Evolutionary conservation across 2,329 filamentous ascomycete genomes (phyloP).

Genomic region (Zymoseptoria passerinii): DNA sequence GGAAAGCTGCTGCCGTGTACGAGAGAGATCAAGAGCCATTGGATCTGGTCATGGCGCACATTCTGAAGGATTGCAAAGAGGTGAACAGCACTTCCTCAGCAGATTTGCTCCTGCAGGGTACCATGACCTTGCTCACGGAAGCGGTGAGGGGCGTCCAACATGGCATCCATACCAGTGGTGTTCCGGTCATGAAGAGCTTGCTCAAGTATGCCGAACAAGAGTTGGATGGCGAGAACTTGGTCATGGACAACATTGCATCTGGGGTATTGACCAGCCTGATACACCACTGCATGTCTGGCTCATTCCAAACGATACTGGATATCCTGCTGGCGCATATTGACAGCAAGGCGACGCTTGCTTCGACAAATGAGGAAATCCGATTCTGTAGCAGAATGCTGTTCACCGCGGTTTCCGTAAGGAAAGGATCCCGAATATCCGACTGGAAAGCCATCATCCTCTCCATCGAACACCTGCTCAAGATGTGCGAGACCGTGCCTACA

Average conservation of each 20-base stretch:
- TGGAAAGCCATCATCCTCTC: slow-evolving; percentile 59
- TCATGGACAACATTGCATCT: slow-evolving; percentile 51
- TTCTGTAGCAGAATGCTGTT: slow-evolving; percentile 51
- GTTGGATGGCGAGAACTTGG: slow-evolving; percentile 14
- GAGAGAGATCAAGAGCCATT: slow-evolving; percentile 64
- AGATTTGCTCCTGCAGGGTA: slow-evolving; percentile 67
- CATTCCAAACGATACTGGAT: slow-evolving; percentile 60
- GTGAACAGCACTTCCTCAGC: slow-evolving; percentile 43
- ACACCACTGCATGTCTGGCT: slow-evolving; percentile 69
- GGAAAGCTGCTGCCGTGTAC: slow-evolving; percentile 74
- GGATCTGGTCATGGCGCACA: slow-evolving; percentile 60
- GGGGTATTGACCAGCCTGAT: slow-evolving; percentile 74
- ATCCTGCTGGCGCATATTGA: slow-evolving; percentile 49
- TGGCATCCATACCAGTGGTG: slow-evolving; percentile 50
- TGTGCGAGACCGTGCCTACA: slow-evolving; percentile 6
- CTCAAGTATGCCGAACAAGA: slow-evolving; percentile 24
- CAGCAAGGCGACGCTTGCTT: slow-evolving; percentile 30
- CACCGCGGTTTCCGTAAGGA: slow-evolving; percentile 67
- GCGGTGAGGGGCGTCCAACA: slow-evolving; percentile 57
- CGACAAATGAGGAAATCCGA: slow-evolving; percentile 29
- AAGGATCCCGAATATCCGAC: slow-evolving; percentile 62
- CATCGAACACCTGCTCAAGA: slow-evolving; percentile 26
- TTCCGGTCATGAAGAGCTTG: slow-evolving; percentile 45
- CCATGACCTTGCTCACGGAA: slow-evolving; percentile 89
- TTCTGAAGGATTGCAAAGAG: slow-evolving; percentile 55